phyloP scores from a whole-genome alignment of 805 yeast species.

The Candida silvicultrix region DNA sequence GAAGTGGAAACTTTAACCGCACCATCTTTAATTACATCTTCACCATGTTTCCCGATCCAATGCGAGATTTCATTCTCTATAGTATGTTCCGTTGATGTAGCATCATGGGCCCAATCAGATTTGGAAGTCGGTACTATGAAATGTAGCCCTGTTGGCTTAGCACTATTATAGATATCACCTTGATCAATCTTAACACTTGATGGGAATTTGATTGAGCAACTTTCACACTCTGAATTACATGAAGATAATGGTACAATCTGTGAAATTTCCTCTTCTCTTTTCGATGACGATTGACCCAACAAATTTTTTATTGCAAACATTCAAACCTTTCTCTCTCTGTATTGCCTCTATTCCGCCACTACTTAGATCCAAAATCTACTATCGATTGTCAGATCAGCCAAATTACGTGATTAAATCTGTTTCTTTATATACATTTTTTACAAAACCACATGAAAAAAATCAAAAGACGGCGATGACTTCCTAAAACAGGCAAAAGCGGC shows the following conservation, averaged over 20 bases:
- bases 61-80: slow-evolving; percentile 37
- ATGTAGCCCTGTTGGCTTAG: slow-evolving; percentile 65
- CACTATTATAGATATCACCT: slow-evolving; percentile 49
- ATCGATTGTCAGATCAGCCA: too few relatives aligned
- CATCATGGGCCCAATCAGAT: slow-evolving; percentile 79
- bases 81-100: slow-evolving; percentile 41
- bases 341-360: too few relatives aligned
- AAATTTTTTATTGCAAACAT: neutral
- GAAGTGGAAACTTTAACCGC: slow-evolving; percentile 46
- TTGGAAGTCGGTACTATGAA: slow-evolving; percentile 79
- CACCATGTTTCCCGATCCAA: slow-evolving; percentile 29
- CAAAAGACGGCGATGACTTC: too few relatives aligned
- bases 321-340: slow-evolving; percentile 17
- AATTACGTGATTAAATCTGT: too few relatives aligned
- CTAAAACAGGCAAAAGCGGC: too few relatives aligned
- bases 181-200: slow-evolving; percentile 37
- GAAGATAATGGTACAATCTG: slow-evolving; percentile 37
- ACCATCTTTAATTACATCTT: slow-evolving; percentile 19
- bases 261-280: slow-evolving; percentile 25
- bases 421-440: too few relatives aligned
- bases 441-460: too few relatives aligned
- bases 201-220: slow-evolving; percentile 52
- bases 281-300: neutral
- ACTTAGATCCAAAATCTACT: too few relatives aligned
- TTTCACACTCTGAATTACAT: slow-evolving; percentile 47